Percentiles rank a stretch among this genome's conserved stretches.
These are phyloP conservation scores for Flaveria robusta DNA, from an alignment of 129 eudicot species.

Conservation along the genomic window DNA sequence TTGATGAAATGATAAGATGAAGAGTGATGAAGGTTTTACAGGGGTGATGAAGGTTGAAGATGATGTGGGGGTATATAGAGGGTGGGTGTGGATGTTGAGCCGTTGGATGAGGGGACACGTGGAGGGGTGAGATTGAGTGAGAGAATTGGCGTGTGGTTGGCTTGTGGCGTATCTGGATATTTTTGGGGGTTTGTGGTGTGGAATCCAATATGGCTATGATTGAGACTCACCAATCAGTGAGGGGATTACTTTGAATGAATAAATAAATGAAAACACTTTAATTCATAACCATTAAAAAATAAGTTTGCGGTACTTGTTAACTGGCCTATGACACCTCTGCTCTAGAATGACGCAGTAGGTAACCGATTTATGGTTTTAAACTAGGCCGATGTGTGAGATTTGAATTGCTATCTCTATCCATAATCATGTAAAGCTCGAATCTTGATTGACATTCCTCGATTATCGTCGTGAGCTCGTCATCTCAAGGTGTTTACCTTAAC, in stretches of 20 bases:
- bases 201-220: not conserved
- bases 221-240: conserved; percentile 3
- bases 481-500: too few species aligned
- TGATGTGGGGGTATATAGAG: not conserved
- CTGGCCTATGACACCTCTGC: too few species aligned
- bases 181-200: conserved; percentile 3
- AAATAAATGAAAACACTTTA: too few species aligned
- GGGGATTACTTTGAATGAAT: not conserved
- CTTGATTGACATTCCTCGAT: too few species aligned
- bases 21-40: not conserved
- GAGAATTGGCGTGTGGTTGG: conserved; percentile 58
- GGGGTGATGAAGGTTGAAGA: conserved; percentile 20
- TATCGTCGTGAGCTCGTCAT: too few species aligned
- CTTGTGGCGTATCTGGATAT: conserved; percentile 52
- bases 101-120: conserved; percentile 46
- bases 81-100: conserved; percentile 1
- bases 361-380: too few species aligned
- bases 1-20: not conserved
- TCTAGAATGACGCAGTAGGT: too few species aligned
- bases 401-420: too few species aligned
- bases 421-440: too few species aligned
- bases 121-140: conserved; percentile 42
- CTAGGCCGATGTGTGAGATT: too few species aligned
- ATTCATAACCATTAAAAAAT: too few species aligned
- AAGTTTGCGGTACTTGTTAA: too few species aligned